Evolutionary conservation across 169 alveolate genomes (phyloP).

Genomic region (Perkinsus olseni): DNA sequence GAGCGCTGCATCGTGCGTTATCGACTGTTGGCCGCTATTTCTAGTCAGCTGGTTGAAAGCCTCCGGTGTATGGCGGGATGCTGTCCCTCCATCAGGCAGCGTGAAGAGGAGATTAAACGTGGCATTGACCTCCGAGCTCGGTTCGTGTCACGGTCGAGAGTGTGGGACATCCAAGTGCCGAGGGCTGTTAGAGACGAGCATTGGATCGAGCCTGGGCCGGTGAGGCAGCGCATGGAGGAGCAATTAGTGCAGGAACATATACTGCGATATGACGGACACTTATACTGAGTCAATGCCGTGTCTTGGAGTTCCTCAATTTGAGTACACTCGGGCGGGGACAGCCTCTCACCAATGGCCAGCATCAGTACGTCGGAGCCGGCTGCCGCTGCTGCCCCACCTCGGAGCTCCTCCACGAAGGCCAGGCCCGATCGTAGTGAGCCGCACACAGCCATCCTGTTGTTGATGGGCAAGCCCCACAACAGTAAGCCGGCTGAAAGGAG

Average conservation of each 20-base stretch:
- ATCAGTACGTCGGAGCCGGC: too few species aligned
- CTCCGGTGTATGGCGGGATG: too few species aligned
- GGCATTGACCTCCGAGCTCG: background rate
- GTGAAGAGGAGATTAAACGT: background rate
- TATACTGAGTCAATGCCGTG: background rate
- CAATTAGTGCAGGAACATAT: background rate
- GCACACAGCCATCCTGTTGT: background rate
- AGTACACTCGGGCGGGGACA: too few species aligned
- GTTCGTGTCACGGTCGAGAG: background rate
- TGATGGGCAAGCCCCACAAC: background rate
- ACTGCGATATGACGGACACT: background rate
- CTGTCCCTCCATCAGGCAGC: background rate
- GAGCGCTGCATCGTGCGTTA: too few species aligned
- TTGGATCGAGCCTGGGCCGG: background rate
- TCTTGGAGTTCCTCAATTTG: background rate
- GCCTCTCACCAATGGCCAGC: too few species aligned
- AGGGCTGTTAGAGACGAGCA: background rate
- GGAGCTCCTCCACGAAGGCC: background rate
- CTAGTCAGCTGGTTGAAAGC: too few species aligned
- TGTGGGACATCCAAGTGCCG: background rate
- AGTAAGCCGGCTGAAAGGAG: background rate
- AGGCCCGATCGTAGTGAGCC: background rate
- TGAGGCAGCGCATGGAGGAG: background rate
- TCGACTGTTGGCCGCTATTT: too few species aligned
- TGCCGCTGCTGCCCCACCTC: too few species aligned